Evolutionary conservation across 805 yeast species (phyloP).

Genomic region (Helenozyma rhizophorensis): DNA sequence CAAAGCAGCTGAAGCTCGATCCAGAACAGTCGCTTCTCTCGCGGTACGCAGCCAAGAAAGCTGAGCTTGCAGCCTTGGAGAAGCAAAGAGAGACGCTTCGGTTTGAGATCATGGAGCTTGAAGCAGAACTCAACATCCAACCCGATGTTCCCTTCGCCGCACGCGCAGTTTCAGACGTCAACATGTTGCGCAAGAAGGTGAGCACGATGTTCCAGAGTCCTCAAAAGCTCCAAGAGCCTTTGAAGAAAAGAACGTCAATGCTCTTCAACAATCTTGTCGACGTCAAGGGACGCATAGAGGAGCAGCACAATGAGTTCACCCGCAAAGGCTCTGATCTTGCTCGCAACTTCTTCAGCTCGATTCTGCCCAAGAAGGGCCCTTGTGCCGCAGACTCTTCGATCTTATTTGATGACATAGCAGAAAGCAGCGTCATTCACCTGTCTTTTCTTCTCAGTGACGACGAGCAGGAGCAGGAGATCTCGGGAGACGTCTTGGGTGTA

Average conservation of each 20-base stretch:
- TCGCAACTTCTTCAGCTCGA: slow-evolving; percentile 18
- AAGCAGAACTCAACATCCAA: slow-evolving; percentile 14
- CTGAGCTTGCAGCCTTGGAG: slow-evolving; percentile 47
- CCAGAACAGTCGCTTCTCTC: slow-evolving; percentile 18
- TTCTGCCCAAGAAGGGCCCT: slow-evolving; percentile 22
- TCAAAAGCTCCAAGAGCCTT: neutral
- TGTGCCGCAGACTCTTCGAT: slow-evolving; percentile 23
- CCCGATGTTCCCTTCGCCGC: slow-evolving; percentile 6
- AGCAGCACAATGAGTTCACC: slow-evolving; percentile 20
- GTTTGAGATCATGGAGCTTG: slow-evolving; percentile 30
- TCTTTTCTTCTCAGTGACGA: slow-evolving; percentile 15
- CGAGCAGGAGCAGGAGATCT: slow-evolving; percentile 1
- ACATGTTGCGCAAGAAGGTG: slow-evolving; percentile 6
- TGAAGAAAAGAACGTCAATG: slow-evolving; percentile 20
- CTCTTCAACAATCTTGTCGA: slow-evolving; percentile 15
- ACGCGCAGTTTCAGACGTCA: slow-evolving; percentile 3
- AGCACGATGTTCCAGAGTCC: slow-evolving; percentile 12
- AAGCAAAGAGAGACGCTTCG: slow-evolving; percentile 31
- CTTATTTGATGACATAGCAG: slow-evolving; percentile 20
- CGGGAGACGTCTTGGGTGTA: slow-evolving; percentile 10
- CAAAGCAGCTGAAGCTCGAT: too few species aligned
- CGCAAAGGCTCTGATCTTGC: slow-evolving; percentile 24
- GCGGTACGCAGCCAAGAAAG: slow-evolving; percentile 46
- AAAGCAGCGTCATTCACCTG: slow-evolving; percentile 5
- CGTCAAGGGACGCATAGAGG: slow-evolving; percentile 15